Percentiles rank a stretch among this genome's conserved stretches.
These are phyloP conservation scores for Sclerotinia glacialis DNA, from an alignment of 2,329 filamentous ascomycete genomes.

Conservation along the genomic window DNA sequence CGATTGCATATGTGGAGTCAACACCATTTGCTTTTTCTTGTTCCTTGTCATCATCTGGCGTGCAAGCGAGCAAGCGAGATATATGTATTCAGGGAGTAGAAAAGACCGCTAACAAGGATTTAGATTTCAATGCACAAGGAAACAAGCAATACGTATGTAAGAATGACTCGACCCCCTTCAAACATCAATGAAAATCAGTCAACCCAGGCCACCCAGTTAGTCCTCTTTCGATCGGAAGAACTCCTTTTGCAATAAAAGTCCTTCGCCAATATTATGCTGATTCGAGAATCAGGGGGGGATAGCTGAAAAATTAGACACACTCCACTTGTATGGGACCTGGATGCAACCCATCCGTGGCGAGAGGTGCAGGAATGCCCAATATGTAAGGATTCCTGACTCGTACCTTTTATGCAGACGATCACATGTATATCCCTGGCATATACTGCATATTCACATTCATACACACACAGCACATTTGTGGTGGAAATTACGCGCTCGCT, in stretches of 20 bases:
- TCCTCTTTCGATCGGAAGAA: neutral
- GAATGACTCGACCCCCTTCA: constrained; percentile 5
- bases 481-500: neutral
- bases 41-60: neutral
- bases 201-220: neutral
- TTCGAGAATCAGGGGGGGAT: constrained; percentile 11
- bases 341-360: constrained; percentile 10
- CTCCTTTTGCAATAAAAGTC: neutral
- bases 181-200: neutral
- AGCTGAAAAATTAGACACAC: neutral
- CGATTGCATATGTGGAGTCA: constrained; percentile 6
- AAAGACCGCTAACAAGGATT: constrained; percentile 1
- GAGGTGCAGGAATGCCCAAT: constrained; percentile 13
- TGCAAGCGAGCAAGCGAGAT: neutral
- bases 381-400: constrained; percentile 18
- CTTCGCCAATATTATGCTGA: constrained; percentile 12
- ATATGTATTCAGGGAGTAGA: neutral
- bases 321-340: constrained; percentile 16
- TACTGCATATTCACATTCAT: neutral
- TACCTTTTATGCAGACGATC: constrained; percentile 10
- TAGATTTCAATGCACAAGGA: neutral
- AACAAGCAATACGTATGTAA: constrained; percentile 8
- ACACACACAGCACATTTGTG: neutral
- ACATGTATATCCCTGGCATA: constrained; percentile 8
- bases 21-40: constrained; percentile 5